Conservation (phyloP, 2,329 filamentous ascomycete genomes). For the Corynespora cassiicola region DNA sequence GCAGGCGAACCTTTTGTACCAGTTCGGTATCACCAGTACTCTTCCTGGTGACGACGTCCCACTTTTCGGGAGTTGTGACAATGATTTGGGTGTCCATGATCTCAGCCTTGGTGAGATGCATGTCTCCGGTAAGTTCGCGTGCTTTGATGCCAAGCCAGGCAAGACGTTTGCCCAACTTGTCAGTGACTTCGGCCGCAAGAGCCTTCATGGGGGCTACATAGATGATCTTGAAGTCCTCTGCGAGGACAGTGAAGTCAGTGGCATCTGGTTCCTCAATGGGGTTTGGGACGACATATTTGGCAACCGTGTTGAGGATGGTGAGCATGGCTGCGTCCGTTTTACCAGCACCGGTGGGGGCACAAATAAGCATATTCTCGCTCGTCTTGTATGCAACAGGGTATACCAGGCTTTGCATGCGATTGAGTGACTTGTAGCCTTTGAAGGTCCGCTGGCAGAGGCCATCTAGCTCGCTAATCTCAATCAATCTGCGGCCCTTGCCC, state of each 20-base stretch:
- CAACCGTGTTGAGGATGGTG: constrained; percentile 88
- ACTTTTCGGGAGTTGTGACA: constrained; percentile 98
- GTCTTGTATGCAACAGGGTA: constrained; percentile 95
- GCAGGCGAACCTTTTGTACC: constrained; percentile 92
- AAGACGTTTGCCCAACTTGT: constrained; percentile 88
- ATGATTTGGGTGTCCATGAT: constrained; percentile 97
- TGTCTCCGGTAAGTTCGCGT: constrained; percentile 94
- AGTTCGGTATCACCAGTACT: constrained; percentile 97
- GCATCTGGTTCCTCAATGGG: constrained; percentile 76
- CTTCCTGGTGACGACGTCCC: constrained; percentile 97
- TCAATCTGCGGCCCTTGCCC: constrained; percentile 73
- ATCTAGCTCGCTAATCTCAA: constrained; percentile 83
- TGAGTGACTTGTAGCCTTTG: constrained; percentile 89
- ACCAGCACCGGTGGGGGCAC: constrained; percentile 95
- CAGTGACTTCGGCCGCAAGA: constrained; percentile 92
- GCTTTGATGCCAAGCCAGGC: constrained; percentile 93
- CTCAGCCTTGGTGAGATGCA: constrained; percentile 97
- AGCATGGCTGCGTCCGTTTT: constrained; percentile 99
- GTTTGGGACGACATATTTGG: constrained; percentile 82
- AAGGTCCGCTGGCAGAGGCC: constrained; percentile 91
- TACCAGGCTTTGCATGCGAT: constrained; percentile 97
- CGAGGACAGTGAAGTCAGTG: constrained; percentile 80
- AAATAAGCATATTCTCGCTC: constrained; percentile 98
- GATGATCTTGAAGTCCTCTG: constrained; percentile 95
- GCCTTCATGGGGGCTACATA: constrained; percentile 99